phyloP scores from a whole-genome alignment of 257 asterid species.

The Solanum okadae region DNA sequence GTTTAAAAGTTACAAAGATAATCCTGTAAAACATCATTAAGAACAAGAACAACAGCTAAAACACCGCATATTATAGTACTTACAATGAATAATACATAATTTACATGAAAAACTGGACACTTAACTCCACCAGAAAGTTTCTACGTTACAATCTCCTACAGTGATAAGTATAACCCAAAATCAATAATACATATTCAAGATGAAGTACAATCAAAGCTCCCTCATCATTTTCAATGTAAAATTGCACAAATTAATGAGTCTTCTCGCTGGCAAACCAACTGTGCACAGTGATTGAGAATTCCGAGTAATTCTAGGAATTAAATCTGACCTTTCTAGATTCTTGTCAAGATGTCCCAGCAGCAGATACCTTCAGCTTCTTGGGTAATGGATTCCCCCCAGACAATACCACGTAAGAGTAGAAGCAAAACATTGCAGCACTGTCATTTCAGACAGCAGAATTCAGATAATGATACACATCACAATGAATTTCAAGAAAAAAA shows the following conservation, averaged over 20 bases:
- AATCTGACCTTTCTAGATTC: background rate
- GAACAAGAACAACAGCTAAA: background rate
- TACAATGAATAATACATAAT: background rate
- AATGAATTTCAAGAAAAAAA: background rate
- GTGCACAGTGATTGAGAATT: background rate
- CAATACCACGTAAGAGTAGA: slow-evolving; percentile 73
- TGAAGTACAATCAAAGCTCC: background rate
- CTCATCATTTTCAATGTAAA: background rate
- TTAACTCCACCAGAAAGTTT: background rate
- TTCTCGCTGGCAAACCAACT: background rate
- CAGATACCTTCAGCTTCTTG: slow-evolving; percentile 24
- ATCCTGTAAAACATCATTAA: background rate
- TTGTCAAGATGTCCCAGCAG: background rate
- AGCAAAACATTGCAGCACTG: slow-evolving; percentile 88
- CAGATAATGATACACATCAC: background rate
- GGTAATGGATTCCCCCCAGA: slow-evolving; percentile 47
- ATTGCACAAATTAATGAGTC: background rate
- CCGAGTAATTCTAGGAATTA: background rate
- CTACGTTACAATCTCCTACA: background rate
- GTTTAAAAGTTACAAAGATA: background rate
- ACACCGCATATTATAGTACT: background rate
- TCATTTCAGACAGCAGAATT: background rate
- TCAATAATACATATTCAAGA: background rate
- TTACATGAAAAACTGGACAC: background rate
- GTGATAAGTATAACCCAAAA: background rate